These are phyloP conservation scores for Coelastrella sp. DNA, from an alignment of 139 green algal species.

Conservation along the genomic window DNA sequence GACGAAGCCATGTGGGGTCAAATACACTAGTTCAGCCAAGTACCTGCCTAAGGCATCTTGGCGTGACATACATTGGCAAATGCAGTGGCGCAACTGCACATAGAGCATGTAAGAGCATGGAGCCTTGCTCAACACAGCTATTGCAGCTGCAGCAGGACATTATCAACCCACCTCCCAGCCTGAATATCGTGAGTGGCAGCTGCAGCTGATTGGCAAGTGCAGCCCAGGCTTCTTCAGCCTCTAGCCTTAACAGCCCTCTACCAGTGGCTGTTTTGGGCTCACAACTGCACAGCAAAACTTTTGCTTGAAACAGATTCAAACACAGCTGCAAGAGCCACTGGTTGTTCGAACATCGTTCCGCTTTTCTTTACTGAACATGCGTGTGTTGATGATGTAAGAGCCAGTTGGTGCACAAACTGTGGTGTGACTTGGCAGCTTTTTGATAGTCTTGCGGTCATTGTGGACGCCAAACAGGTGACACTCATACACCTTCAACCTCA, in stretches of 20 bases:
- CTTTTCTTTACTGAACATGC: no score
- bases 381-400: no score
- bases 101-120: not conserved
- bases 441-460: no score
- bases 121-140: not conserved
- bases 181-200: conserved; percentile 37
- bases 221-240: conserved; percentile 28
- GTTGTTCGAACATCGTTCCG: not conserved
- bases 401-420: no score
- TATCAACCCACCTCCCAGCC: conserved; percentile 24
- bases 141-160: not conserved
- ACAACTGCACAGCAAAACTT: not conserved
- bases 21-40: no score
- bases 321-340: not conserved
- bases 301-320: not conserved
- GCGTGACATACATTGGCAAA: no score
- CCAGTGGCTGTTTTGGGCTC: conserved; percentile 25
- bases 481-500: no score
- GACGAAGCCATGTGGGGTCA: no score
- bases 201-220: conserved; percentile 1
- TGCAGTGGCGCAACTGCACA: not conserved
- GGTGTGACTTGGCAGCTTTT: no score
- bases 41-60: no score
- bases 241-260: conserved; percentile 8
- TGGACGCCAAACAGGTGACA: no score